Evolutionary conservation across 2,329 filamentous ascomycete species (phyloP).

Genomic region (Talaromyces sp.): DNA sequence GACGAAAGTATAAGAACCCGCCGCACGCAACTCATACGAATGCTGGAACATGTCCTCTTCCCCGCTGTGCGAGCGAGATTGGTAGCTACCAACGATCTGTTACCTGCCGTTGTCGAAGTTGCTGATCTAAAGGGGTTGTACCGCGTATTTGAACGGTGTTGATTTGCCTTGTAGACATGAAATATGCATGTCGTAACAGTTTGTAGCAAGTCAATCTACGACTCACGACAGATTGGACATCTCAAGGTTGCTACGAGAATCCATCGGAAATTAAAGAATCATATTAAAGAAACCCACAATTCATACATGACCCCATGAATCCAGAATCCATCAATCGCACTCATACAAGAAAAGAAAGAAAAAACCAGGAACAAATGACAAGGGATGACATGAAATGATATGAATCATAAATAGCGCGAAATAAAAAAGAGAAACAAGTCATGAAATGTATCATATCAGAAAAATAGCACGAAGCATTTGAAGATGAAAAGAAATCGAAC

Average conservation of each 20-base stretch:
- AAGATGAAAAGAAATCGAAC: not conserved
- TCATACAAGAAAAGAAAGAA: not conserved
- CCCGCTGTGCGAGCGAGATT: conserved; percentile 80
- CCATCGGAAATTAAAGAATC: not conserved
- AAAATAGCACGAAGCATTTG: not conserved
- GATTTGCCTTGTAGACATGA: conserved; percentile 25
- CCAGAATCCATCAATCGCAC: not conserved
- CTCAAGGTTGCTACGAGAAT: not conserved
- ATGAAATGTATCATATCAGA: not conserved
- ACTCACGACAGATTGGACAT: not conserved
- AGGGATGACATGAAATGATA: not conserved
- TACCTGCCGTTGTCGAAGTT: conserved; percentile 77
- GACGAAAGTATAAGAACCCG: conserved; percentile 49
- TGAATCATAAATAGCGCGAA: not conserved
- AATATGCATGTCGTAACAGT: not conserved
- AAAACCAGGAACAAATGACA: not conserved
- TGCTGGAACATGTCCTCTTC: conserved; percentile 82
- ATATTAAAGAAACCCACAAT: not conserved
- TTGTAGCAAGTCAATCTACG: not conserved
- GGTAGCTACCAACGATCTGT: conserved; percentile 73
- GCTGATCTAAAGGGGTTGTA: conserved; percentile 92
- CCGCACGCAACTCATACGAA: conserved; percentile 66
- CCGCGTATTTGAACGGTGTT: conserved; percentile 91
- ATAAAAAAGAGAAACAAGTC: not conserved
- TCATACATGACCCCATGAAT: not conserved